Conservation (phyloP, 768 basidiomycete genomes). For the Nevesoporus exiguus region DNA sequence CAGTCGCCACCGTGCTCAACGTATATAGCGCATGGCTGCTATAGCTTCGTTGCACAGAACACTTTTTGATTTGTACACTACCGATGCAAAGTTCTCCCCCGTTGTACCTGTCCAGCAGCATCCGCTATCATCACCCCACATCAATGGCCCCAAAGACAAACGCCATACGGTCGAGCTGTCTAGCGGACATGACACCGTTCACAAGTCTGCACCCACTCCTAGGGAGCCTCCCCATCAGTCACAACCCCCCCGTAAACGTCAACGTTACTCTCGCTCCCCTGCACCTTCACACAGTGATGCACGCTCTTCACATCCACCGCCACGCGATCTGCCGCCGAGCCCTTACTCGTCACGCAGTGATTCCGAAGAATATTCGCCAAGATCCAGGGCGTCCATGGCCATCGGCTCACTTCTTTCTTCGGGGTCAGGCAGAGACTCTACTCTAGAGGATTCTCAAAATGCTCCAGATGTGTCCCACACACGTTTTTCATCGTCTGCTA, state of each 20-base stretch:
- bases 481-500: constrained; percentile 15
- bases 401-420: constrained; percentile 69
- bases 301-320: constrained; percentile 33
- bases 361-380: constrained; percentile 67
- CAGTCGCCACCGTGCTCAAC: constrained; percentile 7
- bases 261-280: constrained; percentile 59
- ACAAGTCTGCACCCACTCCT: constrained; percentile 5
- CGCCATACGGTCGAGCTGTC: constrained; percentile 15
- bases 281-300: constrained; percentile 38
- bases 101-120: constrained; percentile 24
- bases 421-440: constrained; percentile 33
- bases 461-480: constrained; percentile 16
- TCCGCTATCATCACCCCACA: constrained; percentile 40
- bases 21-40: constrained; percentile 62
- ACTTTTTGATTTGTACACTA: constrained; percentile 56
- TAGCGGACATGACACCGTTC: constrained; percentile 16
- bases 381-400: constrained; percentile 72
- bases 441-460: constrained; percentile 26
- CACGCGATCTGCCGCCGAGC: constrained; percentile 61
- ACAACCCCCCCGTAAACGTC: constrained; percentile 57
- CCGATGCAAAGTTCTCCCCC: constrained; percentile 32
- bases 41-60: constrained; percentile 66
- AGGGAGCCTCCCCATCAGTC: constrained; percentile 33
- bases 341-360: constrained; percentile 70
- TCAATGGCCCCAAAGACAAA: constrained; percentile 19